These are phyloP conservation scores for Stentor coeruleus DNA, from an alignment of 73 alveolate species.

Conservation along the genomic window DNA sequence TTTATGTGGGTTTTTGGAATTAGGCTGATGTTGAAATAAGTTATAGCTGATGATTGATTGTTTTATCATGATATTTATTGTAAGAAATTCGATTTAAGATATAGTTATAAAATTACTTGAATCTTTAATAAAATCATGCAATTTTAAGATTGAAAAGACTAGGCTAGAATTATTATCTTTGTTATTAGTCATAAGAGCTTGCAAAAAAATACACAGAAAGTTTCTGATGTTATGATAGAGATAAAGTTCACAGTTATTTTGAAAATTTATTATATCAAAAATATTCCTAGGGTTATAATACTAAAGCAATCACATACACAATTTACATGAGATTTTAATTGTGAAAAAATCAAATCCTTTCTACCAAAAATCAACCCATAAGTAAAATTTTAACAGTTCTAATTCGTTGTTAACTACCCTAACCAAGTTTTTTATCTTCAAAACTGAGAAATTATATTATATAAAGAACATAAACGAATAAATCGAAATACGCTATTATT, in stretches of 20 bases:
- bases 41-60: too few species aligned
- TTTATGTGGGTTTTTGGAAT: too few species aligned
- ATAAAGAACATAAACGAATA: constrained; percentile 57
- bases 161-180: neutral
- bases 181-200: neutral
- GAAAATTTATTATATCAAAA: neutral
- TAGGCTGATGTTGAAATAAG: too few species aligned
- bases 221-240: neutral
- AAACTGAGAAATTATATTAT: constrained; percentile 45
- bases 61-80: too few species aligned
- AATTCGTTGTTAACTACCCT: neutral
- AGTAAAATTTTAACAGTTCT: neutral
- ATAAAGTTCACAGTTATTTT: too few species aligned
- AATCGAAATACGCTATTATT: constrained; percentile 68
- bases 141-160: too few species aligned
- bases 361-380: neutral
- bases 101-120: too few species aligned
- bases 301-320: neutral
- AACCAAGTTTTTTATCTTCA: constrained; percentile 15
- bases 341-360: neutral
- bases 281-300: neutral
- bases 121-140: too few species aligned
- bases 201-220: neutral
- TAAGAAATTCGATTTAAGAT: too few species aligned
- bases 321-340: neutral